Base-by-base conservation (phyloP, 345 rosid genomes). In the Syzygium aromaticum region DNA sequence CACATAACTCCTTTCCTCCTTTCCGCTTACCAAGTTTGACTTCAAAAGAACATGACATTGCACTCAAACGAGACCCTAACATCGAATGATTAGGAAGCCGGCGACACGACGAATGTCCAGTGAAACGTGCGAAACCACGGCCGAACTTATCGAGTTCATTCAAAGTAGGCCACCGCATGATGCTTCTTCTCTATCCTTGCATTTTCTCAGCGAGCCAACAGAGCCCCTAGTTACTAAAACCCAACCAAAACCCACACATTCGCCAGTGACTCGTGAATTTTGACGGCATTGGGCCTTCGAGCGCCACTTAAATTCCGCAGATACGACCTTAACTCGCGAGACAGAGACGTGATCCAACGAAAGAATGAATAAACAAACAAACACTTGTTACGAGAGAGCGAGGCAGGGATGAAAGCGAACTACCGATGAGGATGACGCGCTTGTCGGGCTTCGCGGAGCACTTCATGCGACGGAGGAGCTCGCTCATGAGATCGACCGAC, bases 401-500 rank as follows among this genome's bases (percentile, higher is more conserved):
- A 30, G 27, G 3, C 23, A 28, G 78, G 84, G 56, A 25, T 46
- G 78, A 91, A 38, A 73, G 82, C 82, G 43, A 73, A 73, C 82
- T 38, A 96, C 99, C 99, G 54, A 97, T 89, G 93, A 97, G 95
- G 86, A 97, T 92, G 94, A 97, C 97, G 88, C 98, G 99, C 89
- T 95, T 96, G 88, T 97, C 98, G 54, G 99, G 98, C 67, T 95
- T 95, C 88, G 98, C 30, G 85, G 98, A 91, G 90, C 99, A 97
- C 87, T 92, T 95, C 97, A 97, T 90, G 86, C 99, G 99, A 85
- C 98, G 99, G 88, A 97, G 98, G 87, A 97, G 97, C 93, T 97
- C 99, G 43, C 91, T 90, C 98, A 94, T 95, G 90, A 97, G 98
- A 92, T 95, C 91, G 53, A 93, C 91, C 5, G 98, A 93, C 22